Percentiles rank a stretch among this genome's conserved stretches.
Conservation (phyloP, 495 filamentous ascomycete species). For the Amorphotheca resinae region DNA sequence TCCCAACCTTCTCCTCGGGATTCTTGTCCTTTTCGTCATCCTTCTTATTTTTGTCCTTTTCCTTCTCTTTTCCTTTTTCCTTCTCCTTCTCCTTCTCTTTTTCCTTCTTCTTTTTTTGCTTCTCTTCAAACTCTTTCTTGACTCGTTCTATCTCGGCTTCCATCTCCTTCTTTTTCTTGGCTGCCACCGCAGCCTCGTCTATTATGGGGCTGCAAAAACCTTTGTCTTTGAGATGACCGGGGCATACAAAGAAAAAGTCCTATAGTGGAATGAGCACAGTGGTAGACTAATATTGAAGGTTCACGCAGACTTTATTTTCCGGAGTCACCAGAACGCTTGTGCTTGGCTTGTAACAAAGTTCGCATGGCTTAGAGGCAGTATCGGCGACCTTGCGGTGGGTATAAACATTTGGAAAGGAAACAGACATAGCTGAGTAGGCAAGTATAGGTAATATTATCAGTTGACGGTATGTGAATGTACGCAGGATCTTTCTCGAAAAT, state of each 20-base stretch:
- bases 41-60: slow-evolving; percentile 41
- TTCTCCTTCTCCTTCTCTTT: slow-evolving; percentile 41
- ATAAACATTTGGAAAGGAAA: slow-evolving; percentile 61
- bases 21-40: slow-evolving; percentile 35
- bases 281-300: slow-evolving; percentile 1
- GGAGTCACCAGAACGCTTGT: slow-evolving; percentile 79
- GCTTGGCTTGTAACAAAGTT: slow-evolving; percentile 83
- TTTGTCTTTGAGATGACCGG: slow-evolving; percentile 69
- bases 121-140: slow-evolving; percentile 71
- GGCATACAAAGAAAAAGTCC: slow-evolving; percentile 94
- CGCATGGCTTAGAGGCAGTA: slow-evolving; percentile 65
- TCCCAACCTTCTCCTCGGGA: slow-evolving; percentile 38
- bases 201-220: slow-evolving; percentile 72
- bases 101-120: slow-evolving; percentile 52
- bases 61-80: slow-evolving; percentile 31
- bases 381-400: slow-evolving; percentile 84
- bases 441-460: neutral
- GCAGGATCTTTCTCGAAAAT: neutral
- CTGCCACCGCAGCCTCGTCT: slow-evolving; percentile 60
- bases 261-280: slow-evolving; percentile 23
- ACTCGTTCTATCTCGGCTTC: slow-evolving; percentile 61
- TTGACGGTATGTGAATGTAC: neutral
- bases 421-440: slow-evolving; percentile 7
- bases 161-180: slow-evolving; percentile 51
- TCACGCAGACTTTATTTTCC: slow-evolving; percentile 63